A percentile compares a stretch with the other conserved stretches of the same genome.
Evolutionary conservation across 2,329 filamentous ascomycete genomes (phyloP).

Genomic region (Botrytis pseudocinerea): DNA sequence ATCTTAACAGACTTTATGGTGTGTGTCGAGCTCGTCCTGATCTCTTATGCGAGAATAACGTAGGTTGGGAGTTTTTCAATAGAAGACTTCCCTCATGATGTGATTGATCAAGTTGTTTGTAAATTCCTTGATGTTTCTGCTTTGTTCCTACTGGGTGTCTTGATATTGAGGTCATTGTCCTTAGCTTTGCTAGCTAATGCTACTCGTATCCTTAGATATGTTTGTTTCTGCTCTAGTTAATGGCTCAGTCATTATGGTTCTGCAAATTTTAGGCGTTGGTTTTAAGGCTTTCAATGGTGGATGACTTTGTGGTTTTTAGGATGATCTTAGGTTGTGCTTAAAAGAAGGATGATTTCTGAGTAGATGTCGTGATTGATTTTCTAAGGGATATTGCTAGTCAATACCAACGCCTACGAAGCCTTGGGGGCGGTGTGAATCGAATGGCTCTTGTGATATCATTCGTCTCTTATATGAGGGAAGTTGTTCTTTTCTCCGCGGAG

Average conservation of each 20-base stretch:
- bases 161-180: too few relatives aligned
- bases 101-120: background rate
- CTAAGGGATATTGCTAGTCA: background rate
- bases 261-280: background rate
- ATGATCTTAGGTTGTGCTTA: background rate
- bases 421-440: background rate
- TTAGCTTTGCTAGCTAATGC: background rate
- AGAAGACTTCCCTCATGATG: background rate
- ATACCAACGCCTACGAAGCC: background rate
- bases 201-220: background rate
- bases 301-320: background rate
- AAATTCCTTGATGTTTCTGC: background rate
- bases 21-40: background rate
- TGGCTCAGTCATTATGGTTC: background rate
- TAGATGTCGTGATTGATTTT: background rate
- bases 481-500: background rate
- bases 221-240: background rate
- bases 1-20: background rate
- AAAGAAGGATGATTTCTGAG: background rate
- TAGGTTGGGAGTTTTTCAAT: background rate
- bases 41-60: background rate
- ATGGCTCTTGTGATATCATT: background rate
- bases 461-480: background rate
- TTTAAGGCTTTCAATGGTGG: background rate
- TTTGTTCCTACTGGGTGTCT: background rate